Evolutionary conservation across 2,329 filamentous ascomycete species (phyloP), one percentile per base, ranked within the genome.

Genomic region (Seiridium cupressi): DNA sequence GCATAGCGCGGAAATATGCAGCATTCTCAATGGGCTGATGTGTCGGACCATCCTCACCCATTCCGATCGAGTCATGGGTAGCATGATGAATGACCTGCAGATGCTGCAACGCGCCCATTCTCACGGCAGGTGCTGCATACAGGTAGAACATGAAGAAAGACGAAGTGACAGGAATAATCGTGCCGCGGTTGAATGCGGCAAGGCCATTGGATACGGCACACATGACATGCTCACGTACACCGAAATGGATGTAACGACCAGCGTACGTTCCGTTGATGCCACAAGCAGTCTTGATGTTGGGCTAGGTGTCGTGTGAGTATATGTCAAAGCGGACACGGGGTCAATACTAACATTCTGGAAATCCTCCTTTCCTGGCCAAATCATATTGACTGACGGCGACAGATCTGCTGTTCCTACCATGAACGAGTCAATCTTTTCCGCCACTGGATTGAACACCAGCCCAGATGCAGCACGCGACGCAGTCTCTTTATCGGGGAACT

Each of bases 211-310:
- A 79, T 34, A 85, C 81, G 35, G 80, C 72, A 3, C 78, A 79
- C 86, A 89, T 88, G 61, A 83, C 84, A 65, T 87, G 84, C 64
- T 87, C 84, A 4, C 85, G 81, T 58, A 88, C 81, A 44, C 84
- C 85, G 68, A 79, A 87, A 69, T 84, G 84, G 26, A 61, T 61
- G 8, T 61, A 61, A 10, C 60, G 55, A 13, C 60, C 60, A 9
- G 54, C 56, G 35, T 61, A 61, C 9, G 48, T 57, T 5, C 62
- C 2, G 49, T 62, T 64, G 48, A 67, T 63, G 32, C 68, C 67
- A 36, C 67, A 66, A 1, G 62, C 51, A 9, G 68, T 61, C 3
- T 60, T 58, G 8, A 68, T 56, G 26, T 63, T 58, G 3, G 68
- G 66, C 67, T 69, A 51, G 47, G n/a, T 34, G 10, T 35, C 2